Evolutionary conservation across 371 early-diverging fungal genomes (phyloP).

Genomic region (Vairimorpha apis): DNA sequence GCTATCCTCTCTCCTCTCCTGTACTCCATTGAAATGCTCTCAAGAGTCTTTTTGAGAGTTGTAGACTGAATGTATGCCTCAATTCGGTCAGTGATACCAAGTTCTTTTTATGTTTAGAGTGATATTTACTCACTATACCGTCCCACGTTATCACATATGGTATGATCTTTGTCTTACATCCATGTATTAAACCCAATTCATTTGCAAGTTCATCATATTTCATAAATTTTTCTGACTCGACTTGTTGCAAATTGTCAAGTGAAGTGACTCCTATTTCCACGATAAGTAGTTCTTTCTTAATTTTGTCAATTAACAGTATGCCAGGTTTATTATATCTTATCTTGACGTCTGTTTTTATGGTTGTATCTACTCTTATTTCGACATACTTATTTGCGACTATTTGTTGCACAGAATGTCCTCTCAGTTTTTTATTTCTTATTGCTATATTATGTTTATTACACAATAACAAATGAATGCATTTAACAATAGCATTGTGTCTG

Average conservation of each 20-base stretch:
- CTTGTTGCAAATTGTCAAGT: background rate
- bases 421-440: background rate
- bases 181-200: conserved; percentile 8
- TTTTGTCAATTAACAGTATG: conserved; percentile 1
- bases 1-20: no score
- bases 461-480: background rate
- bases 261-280: background rate
- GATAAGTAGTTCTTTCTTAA: background rate
- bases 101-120: no score
- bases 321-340: background rate
- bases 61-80: no score
- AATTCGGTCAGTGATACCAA: no score
- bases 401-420: conserved; percentile 12
- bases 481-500: conserved; percentile 8
- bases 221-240: background rate
- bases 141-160: no score
- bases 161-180: no score
- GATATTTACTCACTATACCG: no score
- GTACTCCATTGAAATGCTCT: no score
- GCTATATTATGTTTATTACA: background rate
- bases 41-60: no score
- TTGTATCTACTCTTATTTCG: conserved; percentile 8
- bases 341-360: background rate
- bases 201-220: background rate
- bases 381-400: background rate